Percentiles rank a stretch among this genome's conserved stretches.
phyloP scores from a whole-genome alignment of 2,329 filamentous ascomycete genomes.

The Colletotrichum caudatum region DNA sequence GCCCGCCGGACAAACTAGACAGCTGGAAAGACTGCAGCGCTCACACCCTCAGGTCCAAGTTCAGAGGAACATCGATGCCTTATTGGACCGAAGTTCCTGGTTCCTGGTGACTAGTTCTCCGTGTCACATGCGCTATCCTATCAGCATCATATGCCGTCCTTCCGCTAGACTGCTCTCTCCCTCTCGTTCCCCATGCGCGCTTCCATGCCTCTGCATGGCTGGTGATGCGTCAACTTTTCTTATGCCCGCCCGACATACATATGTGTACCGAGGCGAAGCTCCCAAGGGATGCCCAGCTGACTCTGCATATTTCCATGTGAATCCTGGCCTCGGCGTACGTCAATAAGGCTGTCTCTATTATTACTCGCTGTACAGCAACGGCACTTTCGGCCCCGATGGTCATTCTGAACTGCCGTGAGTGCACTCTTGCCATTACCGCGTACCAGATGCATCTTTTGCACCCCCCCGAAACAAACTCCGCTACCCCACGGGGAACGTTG shows the following conservation, averaged over 20 bases:
- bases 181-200: constrained; percentile 5
- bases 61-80: constrained; percentile 29
- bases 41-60: constrained; percentile 23
- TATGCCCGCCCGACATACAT: constrained; percentile 26
- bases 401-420: constrained; percentile 27
- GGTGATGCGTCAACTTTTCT: constrained; percentile 10
- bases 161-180: constrained; percentile 5
- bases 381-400: constrained; percentile 12
- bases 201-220: constrained; percentile 15
- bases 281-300: constrained; percentile 3
- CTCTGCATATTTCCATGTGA: constrained; percentile 38
- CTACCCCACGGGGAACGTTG: constrained; percentile 40
- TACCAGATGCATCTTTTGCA: constrained; percentile 2
- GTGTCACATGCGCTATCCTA: constrained; percentile 28
- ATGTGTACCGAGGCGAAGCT: constrained; percentile 25
- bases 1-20: constrained; percentile 16
- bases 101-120: constrained; percentile 35
- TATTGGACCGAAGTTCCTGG: constrained; percentile 37
- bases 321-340: constrained; percentile 8
- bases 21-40: not conserved
- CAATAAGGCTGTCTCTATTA: constrained; percentile 22
- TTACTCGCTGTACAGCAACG: constrained; percentile 8
- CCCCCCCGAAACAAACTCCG: constrained; percentile 14
- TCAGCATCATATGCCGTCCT: not conserved
- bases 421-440: constrained; percentile 10